A percentile compares a stretch with the other conserved stretches of the same genome.
Evolutionary conservation across 495 filamentous ascomycete species (phyloP).

Genomic region (Bacidia rubella): DNA sequence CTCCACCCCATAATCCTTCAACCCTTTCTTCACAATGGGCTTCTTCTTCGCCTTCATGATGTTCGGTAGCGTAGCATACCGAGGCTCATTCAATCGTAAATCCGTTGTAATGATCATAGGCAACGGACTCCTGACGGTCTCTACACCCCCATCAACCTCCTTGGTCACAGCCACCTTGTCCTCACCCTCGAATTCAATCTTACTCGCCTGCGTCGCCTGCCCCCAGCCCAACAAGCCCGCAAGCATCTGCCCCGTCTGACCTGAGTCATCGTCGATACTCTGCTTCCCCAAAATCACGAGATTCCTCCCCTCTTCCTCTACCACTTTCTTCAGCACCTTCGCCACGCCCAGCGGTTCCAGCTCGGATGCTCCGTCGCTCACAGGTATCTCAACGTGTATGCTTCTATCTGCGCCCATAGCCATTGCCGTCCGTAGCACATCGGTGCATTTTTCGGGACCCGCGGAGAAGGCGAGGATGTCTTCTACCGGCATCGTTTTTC

Average conservation of each 20-base stretch:
- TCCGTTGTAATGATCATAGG: constrained; percentile 92
- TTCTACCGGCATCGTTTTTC: constrained; percentile 49
- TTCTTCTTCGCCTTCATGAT: constrained; percentile 99
- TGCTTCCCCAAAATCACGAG: constrained; percentile 92
- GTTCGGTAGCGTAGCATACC: constrained; percentile 90
- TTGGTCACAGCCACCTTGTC: constrained; percentile 57
- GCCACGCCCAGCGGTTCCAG: constrained; percentile 87
- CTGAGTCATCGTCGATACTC: constrained; percentile 91
- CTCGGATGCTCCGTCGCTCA: constrained; percentile 28
- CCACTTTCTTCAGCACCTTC: constrained; percentile 69
- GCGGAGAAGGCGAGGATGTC: constrained; percentile 85
- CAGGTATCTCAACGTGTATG: constrained; percentile 67
- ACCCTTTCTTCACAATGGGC: constrained; percentile 77
- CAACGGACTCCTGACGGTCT: constrained; percentile 72
- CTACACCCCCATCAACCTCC: constrained; percentile 91
- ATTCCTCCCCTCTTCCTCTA: constrained; percentile 71
- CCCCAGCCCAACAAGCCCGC: constrained; percentile 84
- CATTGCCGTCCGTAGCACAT: constrained; percentile 89
- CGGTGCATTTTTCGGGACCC: constrained; percentile 72
- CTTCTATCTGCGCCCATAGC: constrained; percentile 93
- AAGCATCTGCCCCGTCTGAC: constrained; percentile 97
- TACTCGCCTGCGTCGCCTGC: constrained; percentile 84
- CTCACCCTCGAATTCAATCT: constrained; percentile 56
- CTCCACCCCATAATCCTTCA: constrained; percentile 69
- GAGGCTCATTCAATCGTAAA: constrained; percentile 83